Conservation (phyloP, 805 yeast species). For the Candida wancherniae region DNA sequence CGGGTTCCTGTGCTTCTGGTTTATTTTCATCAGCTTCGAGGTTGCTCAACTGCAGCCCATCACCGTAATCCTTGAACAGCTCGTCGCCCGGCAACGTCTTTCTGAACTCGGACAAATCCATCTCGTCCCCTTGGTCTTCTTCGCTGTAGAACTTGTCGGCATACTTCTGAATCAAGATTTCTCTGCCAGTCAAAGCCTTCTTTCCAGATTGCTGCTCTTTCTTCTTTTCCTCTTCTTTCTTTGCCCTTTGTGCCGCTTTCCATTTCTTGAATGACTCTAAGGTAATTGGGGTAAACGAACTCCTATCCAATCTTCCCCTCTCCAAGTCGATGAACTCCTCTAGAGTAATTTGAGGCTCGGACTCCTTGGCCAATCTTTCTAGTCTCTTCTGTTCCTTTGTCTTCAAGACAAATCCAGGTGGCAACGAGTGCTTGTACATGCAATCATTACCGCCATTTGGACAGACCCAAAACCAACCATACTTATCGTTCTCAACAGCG, state of each 20-base stretch:
- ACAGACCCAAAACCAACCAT: slow-evolving; percentile 99
- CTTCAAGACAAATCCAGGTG: slow-evolving; percentile 94
- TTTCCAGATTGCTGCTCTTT: slow-evolving; percentile 35
- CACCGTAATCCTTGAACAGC: slow-evolving; percentile 68
- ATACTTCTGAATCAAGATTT: slow-evolving; percentile 58
- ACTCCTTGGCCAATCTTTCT: slow-evolving; percentile 79
- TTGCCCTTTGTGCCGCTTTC: slow-evolving; percentile 66
- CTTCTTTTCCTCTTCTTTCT: slow-evolving; percentile 41
- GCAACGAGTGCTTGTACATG: slow-evolving; percentile 91
- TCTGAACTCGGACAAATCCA: slow-evolving; percentile 57
- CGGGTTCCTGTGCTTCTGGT: slow-evolving; percentile 1
- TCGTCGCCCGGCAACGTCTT: slow-evolving; percentile 46
- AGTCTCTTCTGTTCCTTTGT: slow-evolving; percentile 92
- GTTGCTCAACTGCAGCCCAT: slow-evolving; percentile 32
- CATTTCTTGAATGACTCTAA: slow-evolving; percentile 73
- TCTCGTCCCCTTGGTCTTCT: slow-evolving; percentile 47
- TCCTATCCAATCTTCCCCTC: slow-evolving; percentile 74
- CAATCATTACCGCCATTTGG: slow-evolving; percentile 92
- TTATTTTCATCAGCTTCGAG: slow-evolving; percentile 6
- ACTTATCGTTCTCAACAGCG: slow-evolving; percentile 94
- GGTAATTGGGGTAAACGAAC: slow-evolving; percentile 80
- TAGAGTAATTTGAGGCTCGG: slow-evolving; percentile 83
- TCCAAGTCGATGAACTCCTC: slow-evolving; percentile 96
- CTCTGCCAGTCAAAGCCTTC: slow-evolving; percentile 60
- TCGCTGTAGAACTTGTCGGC: slow-evolving; percentile 52